Conservation (phyloP, 2,329 filamentous ascomycete genomes). For the Trichoderma sp. region DNA sequence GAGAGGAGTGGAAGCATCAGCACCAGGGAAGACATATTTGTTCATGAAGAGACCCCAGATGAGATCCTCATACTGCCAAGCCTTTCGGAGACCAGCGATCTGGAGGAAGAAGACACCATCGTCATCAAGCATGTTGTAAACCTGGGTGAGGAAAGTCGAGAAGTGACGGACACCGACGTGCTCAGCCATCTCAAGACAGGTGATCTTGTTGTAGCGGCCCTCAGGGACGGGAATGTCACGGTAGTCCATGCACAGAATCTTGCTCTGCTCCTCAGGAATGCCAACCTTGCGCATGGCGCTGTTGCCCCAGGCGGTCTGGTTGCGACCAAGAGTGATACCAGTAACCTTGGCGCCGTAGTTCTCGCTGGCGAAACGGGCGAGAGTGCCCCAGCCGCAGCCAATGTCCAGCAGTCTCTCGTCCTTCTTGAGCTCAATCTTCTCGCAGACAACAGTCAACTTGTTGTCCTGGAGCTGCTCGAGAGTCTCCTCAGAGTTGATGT, state of each 20-base stretch:
- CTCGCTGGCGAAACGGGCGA: constrained; percentile 86
- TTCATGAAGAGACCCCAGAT: constrained; percentile 99
- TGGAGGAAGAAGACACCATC: constrained; percentile 96
- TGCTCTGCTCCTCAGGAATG: constrained; percentile 82
- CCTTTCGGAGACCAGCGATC: constrained; percentile 88
- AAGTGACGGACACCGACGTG: constrained; percentile 96
- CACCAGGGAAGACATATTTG: constrained; percentile 98
- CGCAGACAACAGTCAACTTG: constrained; percentile 91
- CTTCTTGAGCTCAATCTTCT: constrained; percentile 83
- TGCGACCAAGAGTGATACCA: constrained; percentile 89
- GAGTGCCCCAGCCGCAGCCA: constrained; percentile 96
- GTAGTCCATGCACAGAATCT: constrained; percentile 94
- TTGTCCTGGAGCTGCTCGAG: constrained; percentile 97
- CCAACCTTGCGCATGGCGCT: constrained; percentile 77
- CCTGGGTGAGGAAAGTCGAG: constrained; percentile 74
- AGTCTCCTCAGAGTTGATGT: constrained; percentile 81
- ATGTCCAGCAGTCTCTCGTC: constrained; percentile 88
- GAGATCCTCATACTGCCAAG: constrained; percentile 97
- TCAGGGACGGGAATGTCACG: constrained; percentile 82
- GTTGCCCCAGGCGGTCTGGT: constrained; percentile 98
- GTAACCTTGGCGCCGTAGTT: constrained; percentile 86
- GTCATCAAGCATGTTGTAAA: constrained; percentile 93
- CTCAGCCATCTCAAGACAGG: constrained; percentile 97
- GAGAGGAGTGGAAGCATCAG: constrained; percentile 90
- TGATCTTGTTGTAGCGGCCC: constrained; percentile 81